phyloP scores from a whole-genome alignment of 139 green algal genomes.

The Volvox africanus region DNA sequence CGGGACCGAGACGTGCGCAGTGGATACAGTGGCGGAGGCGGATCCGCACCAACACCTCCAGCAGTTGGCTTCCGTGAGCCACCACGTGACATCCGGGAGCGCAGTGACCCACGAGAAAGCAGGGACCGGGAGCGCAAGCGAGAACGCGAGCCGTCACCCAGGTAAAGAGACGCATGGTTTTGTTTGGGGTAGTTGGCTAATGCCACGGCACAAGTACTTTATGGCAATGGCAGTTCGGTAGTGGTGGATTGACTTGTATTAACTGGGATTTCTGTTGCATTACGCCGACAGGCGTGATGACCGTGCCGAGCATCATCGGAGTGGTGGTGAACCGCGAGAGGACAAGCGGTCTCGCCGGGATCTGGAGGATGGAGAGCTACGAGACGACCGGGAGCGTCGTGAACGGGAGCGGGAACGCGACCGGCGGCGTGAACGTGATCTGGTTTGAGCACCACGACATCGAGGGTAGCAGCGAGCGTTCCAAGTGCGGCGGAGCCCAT shows the following conservation, averaged over 20 bases:
- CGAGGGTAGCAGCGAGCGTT: not conserved
- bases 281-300: constrained; percentile 10
- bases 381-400: constrained; percentile 26
- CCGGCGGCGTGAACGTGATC: constrained; percentile 25
- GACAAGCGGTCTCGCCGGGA: constrained; percentile 34
- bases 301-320: not conserved
- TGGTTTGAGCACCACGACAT: constrained; percentile 19
- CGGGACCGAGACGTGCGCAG: not conserved
- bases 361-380: constrained; percentile 44
- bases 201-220: too few species aligned
- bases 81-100: constrained; percentile 42
- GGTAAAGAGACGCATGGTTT: not conserved
- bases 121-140: constrained; percentile 48
- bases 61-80: constrained; percentile 23
- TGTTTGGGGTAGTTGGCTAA: too few species aligned
- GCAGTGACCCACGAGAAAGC: constrained; percentile 23
- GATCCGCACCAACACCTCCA: not conserved
- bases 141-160: constrained; percentile 40
- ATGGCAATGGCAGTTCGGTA: too few species aligned
- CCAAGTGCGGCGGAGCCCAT: not conserved
- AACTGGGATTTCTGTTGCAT: not conserved
- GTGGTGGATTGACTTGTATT: not conserved
- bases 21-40: not conserved
- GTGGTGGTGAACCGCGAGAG: not conserved
- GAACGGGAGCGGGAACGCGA: constrained; percentile 28